These are phyloP conservation scores for Scheffersomyces titani DNA, from an alignment of 1,139 yeast genomes.

Conservation along the genomic window DNA sequence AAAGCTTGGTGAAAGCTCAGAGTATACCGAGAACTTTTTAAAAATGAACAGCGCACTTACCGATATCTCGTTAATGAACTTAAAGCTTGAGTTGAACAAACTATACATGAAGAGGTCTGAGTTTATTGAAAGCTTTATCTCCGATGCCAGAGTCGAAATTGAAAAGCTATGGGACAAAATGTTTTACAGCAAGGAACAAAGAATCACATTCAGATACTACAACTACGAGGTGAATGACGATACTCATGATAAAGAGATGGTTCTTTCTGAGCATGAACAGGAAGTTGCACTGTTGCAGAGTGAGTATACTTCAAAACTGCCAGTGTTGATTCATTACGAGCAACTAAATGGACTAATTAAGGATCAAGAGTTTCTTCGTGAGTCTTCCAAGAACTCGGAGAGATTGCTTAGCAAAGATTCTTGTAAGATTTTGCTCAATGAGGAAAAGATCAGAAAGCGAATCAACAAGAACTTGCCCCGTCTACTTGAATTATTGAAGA, in stretches of 20 bases:
- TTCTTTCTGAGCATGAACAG: conserved; percentile 58
- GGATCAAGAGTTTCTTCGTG: conserved; percentile 65
- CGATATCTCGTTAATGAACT: conserved; percentile 37
- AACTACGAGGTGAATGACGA: conserved; percentile 39
- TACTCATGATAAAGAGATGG: conserved; percentile 53
- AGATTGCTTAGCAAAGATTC: conserved; percentile 76
- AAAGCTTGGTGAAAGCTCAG: conserved; percentile 44
- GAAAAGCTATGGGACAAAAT: conserved; percentile 62
- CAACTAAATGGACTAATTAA: conserved; percentile 55
- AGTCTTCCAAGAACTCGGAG: conserved; percentile 78
- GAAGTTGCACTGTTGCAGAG: conserved; percentile 56
- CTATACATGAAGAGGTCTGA: conserved; percentile 61
- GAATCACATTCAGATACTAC: conserved; percentile 36
- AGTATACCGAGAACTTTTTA: conserved; percentile 39
- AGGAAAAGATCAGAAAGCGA: conserved; percentile 73
- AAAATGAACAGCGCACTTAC: conserved; percentile 37
- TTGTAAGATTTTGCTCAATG: conserved; percentile 75
- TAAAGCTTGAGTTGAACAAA: conserved; percentile 57
- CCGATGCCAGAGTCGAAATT: conserved; percentile 60
- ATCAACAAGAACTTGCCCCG: conserved; percentile 69
- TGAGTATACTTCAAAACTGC: conserved; percentile 53
- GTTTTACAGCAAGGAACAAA: conserved; percentile 53
- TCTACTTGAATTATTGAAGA: conserved; percentile 53
- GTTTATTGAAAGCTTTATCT: conserved; percentile 66
- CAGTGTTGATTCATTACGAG: conserved; percentile 55